phyloP scores from a whole-genome alignment of 2,329 filamentous ascomycete species.

The Cercospora sesami region DNA sequence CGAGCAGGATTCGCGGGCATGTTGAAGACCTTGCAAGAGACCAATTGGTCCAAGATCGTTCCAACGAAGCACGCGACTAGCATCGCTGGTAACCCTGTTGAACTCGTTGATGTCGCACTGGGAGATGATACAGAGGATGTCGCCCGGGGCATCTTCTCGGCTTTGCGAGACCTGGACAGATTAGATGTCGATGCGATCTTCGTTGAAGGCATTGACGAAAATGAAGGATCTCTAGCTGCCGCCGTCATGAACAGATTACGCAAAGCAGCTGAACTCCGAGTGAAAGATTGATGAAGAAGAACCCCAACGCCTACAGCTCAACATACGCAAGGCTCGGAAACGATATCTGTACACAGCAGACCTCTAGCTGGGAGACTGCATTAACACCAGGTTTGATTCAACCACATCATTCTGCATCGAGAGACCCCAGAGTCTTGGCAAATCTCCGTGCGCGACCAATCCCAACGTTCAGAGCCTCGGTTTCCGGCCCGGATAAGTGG shows the following conservation, averaged over 20 bases:
- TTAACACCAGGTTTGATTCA: background rate
- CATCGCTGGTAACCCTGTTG: slow-evolving; percentile 18
- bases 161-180: slow-evolving; percentile 79
- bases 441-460: background rate
- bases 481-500: slow-evolving; percentile 7
- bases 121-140: slow-evolving; percentile 71
- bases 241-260: slow-evolving; percentile 58
- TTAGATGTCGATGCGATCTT: slow-evolving; percentile 78
- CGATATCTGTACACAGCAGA: background rate
- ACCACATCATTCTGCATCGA: background rate
- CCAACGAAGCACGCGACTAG: slow-evolving; percentile 14
- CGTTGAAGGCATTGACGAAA: slow-evolving; percentile 74
- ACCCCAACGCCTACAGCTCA: background rate
- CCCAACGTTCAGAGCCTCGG: slow-evolving; percentile 1
- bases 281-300: slow-evolving; percentile 18
- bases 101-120: slow-evolving; percentile 68
- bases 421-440: slow-evolving; percentile 9
- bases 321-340: background rate
- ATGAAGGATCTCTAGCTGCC: slow-evolving; percentile 74
- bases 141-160: slow-evolving; percentile 83
- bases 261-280: slow-evolving; percentile 49
- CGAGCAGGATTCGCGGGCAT: slow-evolving; percentile 33
- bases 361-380: background rate
- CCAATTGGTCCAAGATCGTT: slow-evolving; percentile 12
- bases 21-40: slow-evolving; percentile 27